A percentile compares a stretch with the other conserved stretches of the same genome.
phyloP scores from a whole-genome alignment of 2,329 filamentous ascomycete species.

The Penicillium corylophilum region DNA sequence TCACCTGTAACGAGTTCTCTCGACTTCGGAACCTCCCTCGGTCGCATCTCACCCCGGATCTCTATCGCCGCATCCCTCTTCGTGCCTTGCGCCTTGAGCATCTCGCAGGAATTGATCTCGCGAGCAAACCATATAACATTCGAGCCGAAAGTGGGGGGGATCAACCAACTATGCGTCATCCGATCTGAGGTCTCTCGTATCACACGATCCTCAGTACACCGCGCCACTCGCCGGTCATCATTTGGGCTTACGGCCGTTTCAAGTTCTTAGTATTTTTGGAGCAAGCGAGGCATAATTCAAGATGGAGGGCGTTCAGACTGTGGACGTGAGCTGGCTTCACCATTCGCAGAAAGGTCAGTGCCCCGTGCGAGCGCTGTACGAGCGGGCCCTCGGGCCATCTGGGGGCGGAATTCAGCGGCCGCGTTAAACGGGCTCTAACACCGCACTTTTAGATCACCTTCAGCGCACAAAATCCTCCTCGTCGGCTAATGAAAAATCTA shows the following conservation, averaged over 20 bases:
- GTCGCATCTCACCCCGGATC: constrained; percentile 8
- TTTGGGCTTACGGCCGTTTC: neutral
- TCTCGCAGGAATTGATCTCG: constrained; percentile 1
- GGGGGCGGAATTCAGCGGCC: neutral
- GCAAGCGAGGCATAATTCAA: constrained; percentile 22
- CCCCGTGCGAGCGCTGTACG: neutral
- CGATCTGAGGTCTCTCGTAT: constrained; percentile 20
- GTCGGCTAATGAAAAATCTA: constrained; percentile 28
- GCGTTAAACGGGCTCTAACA: constrained; percentile 9
- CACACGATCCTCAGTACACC: constrained; percentile 16
- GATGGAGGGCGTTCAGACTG: constrained; percentile 78
- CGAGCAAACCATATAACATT: constrained; percentile 6
- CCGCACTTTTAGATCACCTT: constrained; percentile 29
- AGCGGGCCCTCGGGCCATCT: neutral
- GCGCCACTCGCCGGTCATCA: constrained; percentile 21
- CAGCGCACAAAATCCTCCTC: constrained; percentile 40
- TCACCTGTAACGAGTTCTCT: neutral
- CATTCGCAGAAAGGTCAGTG: constrained; percentile 76
- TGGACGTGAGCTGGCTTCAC: constrained; percentile 91
- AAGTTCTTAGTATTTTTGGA: neutral
- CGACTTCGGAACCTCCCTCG: neutral
- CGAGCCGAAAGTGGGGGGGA: constrained; percentile 22
- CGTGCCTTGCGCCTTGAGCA: constrained; percentile 3
- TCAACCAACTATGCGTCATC: constrained; percentile 25
- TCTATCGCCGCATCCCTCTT: neutral